These are phyloP conservation scores for Westerdykella sp. DNA, from an alignment of 2,329 filamentous ascomycete genomes.

Conservation along the genomic window DNA sequence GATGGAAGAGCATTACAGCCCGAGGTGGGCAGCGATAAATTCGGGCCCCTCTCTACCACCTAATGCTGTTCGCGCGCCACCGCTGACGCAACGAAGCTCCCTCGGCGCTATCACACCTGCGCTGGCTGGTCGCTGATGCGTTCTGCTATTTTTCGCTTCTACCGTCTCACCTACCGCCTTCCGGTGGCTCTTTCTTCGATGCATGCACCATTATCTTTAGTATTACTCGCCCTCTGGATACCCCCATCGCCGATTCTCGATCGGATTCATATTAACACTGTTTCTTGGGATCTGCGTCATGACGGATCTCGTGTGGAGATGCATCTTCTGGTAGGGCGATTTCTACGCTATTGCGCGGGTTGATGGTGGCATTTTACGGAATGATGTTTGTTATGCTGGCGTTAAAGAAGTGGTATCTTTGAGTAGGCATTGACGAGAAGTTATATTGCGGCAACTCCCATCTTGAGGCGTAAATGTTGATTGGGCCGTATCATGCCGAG, in stretches of 20 bases:
- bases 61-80: conserved; percentile 12
- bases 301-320: neutral
- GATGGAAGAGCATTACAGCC: conserved; percentile 19
- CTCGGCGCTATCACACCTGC: conserved; percentile 18
- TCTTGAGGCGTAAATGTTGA: no score
- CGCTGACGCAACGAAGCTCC: conserved; percentile 25
- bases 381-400: no score
- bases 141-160: neutral
- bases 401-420: no score
- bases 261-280: neutral
- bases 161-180: neutral
- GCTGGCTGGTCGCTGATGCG: neutral
- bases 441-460: no score
- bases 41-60: conserved; percentile 17
- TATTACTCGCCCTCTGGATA: neutral
- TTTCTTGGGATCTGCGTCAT: no score
- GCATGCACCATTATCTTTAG: neutral
- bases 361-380: neutral
- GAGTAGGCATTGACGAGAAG: no score
- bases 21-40: conserved; percentile 19
- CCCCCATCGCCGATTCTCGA: neutral
- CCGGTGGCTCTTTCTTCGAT: neutral
- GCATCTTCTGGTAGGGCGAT: neutral
- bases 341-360: neutral
- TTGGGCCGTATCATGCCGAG: no score